These are phyloP conservation scores for Sarcodon sp. DNA, from an alignment of 768 basidiomycete genomes.

Conservation along the genomic window DNA sequence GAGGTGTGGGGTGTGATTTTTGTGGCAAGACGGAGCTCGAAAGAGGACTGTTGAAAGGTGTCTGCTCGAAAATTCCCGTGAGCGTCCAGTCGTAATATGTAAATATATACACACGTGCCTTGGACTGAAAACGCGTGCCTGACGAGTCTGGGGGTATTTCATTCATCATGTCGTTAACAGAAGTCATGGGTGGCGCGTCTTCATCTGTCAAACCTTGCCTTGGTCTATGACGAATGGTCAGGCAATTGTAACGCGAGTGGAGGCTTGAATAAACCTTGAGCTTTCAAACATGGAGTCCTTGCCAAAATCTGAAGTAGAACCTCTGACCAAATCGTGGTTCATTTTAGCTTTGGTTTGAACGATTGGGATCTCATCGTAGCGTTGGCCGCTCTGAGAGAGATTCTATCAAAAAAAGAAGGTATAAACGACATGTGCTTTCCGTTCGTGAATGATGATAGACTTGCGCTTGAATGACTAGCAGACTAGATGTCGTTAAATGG, in stretches of 20 bases:
- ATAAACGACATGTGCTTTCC: neutral
- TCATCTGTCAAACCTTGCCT: slow-evolving; percentile 56
- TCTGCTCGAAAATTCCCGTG: slow-evolving; percentile 15
- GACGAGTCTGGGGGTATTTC: slow-evolving; percentile 32
- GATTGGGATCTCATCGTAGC: slow-evolving; percentile 60
- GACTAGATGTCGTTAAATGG: slow-evolving; percentile 27
- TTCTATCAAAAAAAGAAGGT: slow-evolving; percentile 8
- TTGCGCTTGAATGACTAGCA: slow-evolving; percentile 47
- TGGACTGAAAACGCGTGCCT: slow-evolving; percentile 28
- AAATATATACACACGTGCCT: slow-evolving; percentile 20
- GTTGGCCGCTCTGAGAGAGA: slow-evolving; percentile 41
- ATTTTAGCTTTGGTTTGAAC: slow-evolving; percentile 75
- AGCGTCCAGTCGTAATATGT: neutral
- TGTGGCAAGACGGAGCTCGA: slow-evolving; percentile 15
- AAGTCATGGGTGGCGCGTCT: slow-evolving; percentile 70
- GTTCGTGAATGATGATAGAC: slow-evolving; percentile 18
- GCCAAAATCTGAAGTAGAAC: slow-evolving; percentile 60
- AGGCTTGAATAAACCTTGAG: slow-evolving; percentile 31
- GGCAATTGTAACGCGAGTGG: slow-evolving; percentile 2
- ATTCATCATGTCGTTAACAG: slow-evolving; percentile 64
- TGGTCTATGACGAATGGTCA: slow-evolving; percentile 24
- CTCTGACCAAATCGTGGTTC: slow-evolving; percentile 53
- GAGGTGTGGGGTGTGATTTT: slow-evolving; percentile 7
- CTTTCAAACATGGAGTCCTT: slow-evolving; percentile 81
- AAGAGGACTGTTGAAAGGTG: slow-evolving; percentile 27